phyloP scores from a whole-genome alignment of 805 yeast genomes.

The Candida maris region DNA sequence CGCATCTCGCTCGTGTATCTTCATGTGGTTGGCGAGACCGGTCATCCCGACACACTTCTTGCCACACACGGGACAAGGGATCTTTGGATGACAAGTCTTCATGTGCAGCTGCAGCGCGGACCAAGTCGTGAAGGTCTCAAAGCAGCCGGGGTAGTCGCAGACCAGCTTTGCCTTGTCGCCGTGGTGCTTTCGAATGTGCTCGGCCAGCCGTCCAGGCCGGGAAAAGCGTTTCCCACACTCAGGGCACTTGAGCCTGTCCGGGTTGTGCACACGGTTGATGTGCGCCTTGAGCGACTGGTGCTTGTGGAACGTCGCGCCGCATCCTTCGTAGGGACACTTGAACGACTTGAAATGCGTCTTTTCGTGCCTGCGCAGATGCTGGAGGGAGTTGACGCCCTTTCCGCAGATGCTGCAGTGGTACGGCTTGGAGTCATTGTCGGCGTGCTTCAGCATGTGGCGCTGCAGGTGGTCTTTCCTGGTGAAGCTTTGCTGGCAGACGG shows the following conservation, averaged over 20 bases:
- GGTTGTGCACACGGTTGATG: conserved; percentile 55
- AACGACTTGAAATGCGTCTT: conserved; percentile 72
- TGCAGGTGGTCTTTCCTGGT: conserved; percentile 74
- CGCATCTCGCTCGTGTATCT: no score
- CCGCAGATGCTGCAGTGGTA: conserved; percentile 70
- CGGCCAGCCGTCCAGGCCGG: conserved; percentile 60
- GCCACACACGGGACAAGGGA: conserved; percentile 61
- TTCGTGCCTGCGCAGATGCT: conserved; percentile 82
- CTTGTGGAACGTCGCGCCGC: conserved; percentile 66
- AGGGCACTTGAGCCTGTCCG: conserved; percentile 49
- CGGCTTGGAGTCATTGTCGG: conserved; percentile 53
- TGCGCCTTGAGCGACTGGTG: conserved; percentile 78
- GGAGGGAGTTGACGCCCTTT: conserved; percentile 76
- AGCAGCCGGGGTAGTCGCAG: conserved; percentile 63
- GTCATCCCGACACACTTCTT: conserved; percentile 68
- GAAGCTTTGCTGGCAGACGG: conserved; percentile 62
- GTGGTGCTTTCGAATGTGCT: conserved; percentile 67
- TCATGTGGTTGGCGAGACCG: conserved; percentile 72
- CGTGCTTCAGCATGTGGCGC: conserved; percentile 70
- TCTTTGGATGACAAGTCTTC: conserved; percentile 68
- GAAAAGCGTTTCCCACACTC: conserved; percentile 63
- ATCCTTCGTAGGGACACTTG: conserved; percentile 55
- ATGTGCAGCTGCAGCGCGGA: conserved; percentile 68
- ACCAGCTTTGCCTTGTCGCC: conserved; percentile 45
- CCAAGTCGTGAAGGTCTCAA: conserved; percentile 62